A percentile compares a stretch with the other conserved stretches of the same genome.
These are phyloP conservation scores for Noccaea bulbosa DNA, from an alignment of 345 rosid genomes.

Conservation along the genomic window DNA sequence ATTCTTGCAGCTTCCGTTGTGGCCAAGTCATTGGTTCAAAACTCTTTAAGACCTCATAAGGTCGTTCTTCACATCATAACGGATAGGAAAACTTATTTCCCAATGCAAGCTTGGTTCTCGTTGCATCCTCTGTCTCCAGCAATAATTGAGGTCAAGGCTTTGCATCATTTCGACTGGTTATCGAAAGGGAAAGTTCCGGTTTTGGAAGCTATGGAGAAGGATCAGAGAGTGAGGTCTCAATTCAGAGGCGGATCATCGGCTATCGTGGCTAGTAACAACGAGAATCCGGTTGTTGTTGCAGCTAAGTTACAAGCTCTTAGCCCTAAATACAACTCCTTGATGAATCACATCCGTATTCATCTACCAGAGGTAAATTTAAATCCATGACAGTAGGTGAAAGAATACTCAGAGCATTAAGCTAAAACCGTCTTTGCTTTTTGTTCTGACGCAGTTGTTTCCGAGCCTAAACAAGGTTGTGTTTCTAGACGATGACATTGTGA, in stretches of 20 bases:
- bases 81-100: slow-evolving; percentile 86
- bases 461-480: slow-evolving; percentile 87
- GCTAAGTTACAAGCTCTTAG: slow-evolving; percentile 94
- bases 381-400: not conserved
- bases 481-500: slow-evolving; percentile 90
- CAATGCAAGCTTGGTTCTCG: slow-evolving; percentile 99
- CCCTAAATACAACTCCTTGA: slow-evolving; percentile 89
- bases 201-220: slow-evolving; percentile 97
- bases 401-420: slow-evolving; percentile 3
- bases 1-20: slow-evolving; percentile 94
- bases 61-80: slow-evolving; percentile 87
- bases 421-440: not conserved
- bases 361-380: slow-evolving; percentile 74
- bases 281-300: slow-evolving; percentile 78
- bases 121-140: slow-evolving; percentile 83
- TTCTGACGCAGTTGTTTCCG: slow-evolving; percentile 75
- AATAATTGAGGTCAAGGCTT: slow-evolving; percentile 85
- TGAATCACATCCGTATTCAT: slow-evolving; percentile 94
- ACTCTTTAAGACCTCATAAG: slow-evolving; percentile 67
- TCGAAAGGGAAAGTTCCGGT: slow-evolving; percentile 94
- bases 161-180: slow-evolving; percentile 98
- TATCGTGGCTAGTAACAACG: slow-evolving; percentile 66
- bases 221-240: slow-evolving; percentile 78
- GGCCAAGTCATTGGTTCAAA: slow-evolving; percentile 69
- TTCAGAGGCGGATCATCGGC: slow-evolving; percentile 97